Evolutionary conservation across 805 yeast genomes (phyloP).

Genomic region (Saturnispora zaruensis): DNA sequence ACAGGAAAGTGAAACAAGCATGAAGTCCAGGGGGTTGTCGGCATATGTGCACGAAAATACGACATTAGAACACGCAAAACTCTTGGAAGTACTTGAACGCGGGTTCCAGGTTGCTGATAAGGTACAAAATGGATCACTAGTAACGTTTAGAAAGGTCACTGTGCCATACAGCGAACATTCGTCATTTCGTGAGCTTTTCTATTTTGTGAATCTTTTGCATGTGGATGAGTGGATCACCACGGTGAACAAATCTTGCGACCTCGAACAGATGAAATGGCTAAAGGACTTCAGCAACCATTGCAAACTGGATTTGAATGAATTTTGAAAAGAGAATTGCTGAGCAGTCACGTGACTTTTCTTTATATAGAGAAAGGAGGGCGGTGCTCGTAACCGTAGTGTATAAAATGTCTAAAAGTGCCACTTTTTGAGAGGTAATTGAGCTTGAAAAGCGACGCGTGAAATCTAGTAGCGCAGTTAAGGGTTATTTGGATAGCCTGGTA

Average conservation of each 20-base stretch:
- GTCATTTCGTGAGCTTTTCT: conserved; percentile 69
- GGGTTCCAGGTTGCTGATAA: conserved; percentile 8
- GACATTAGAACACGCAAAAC: not conserved
- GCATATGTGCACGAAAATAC: conserved; percentile 12
- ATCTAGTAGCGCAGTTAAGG: not conserved
- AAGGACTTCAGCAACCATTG: not conserved
- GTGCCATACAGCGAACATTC: conserved; percentile 91
- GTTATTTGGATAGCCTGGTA: not conserved
- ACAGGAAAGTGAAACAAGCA: not conserved
- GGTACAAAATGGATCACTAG: conserved; percentile 10
- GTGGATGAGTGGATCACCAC: conserved; percentile 65
- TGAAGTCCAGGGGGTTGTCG: conserved; percentile 5
- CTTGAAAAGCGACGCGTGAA: not conserved
- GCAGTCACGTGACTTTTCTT: conserved; percentile 3
- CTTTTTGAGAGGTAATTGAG: not conserved
- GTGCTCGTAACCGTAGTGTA: conserved; percentile 5
- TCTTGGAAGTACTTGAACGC: conserved; percentile 6
- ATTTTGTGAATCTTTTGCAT: conserved; percentile 48
- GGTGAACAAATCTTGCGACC: conserved; percentile 38
- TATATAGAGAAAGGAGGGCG: too few species aligned
- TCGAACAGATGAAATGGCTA: conserved; percentile 1
- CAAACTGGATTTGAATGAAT: not conserved
- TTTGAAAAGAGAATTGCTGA: not conserved
- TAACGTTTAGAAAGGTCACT: conserved; percentile 16
- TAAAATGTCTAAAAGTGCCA: not conserved